phyloP scores from a whole-genome alignment of 208 protist genomes.

The Acanthamoeba sp. region DNA sequence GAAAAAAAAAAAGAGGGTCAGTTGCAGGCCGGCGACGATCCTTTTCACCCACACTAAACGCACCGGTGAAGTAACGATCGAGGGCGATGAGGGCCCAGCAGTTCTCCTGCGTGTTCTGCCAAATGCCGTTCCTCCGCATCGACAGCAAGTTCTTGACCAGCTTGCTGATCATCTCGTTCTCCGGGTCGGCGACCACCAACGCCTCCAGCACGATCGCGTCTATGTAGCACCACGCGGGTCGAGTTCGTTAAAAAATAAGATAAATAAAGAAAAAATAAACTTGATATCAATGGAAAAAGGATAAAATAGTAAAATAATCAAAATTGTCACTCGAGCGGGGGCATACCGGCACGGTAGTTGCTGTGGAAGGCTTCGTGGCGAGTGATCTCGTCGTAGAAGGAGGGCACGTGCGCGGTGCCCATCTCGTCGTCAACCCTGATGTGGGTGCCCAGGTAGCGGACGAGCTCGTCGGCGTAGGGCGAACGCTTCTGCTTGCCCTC shows the following conservation, averaged over 20 bases:
- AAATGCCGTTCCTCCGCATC: conserved; percentile 49
- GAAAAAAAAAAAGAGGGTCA: not conserved
- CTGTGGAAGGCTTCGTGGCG: conserved; percentile 63
- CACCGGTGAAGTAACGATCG: conserved; percentile 74
- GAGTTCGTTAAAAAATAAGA: too few species aligned
- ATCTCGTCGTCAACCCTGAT: conserved; percentile 40
- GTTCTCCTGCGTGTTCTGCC: conserved; percentile 74
- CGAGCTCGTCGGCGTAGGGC: conserved; percentile 52
- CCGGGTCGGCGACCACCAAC: conserved; percentile 51
- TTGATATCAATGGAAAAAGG: too few species aligned
- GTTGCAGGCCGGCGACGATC: too few species aligned
- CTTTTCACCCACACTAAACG: too few species aligned
- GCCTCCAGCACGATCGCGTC: conserved; percentile 66
- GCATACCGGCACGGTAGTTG: conserved; percentile 62
- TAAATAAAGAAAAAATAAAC: too few species aligned
- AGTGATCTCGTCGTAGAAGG: conserved; percentile 64
- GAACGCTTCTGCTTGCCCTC: conserved; percentile 16
- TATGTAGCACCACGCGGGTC: not conserved
- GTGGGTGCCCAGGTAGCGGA: conserved; percentile 52
- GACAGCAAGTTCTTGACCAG: conserved; percentile 61
- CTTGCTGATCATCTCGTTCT: conserved; percentile 23
- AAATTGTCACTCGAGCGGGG: not conserved
- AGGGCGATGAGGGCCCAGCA: conserved; percentile 64
- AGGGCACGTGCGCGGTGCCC: conserved; percentile 47
- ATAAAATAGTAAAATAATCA: too few species aligned